Conservation (phyloP, 768 basidiomycete genomes). For the Fistulinella prunicolor region DNA sequence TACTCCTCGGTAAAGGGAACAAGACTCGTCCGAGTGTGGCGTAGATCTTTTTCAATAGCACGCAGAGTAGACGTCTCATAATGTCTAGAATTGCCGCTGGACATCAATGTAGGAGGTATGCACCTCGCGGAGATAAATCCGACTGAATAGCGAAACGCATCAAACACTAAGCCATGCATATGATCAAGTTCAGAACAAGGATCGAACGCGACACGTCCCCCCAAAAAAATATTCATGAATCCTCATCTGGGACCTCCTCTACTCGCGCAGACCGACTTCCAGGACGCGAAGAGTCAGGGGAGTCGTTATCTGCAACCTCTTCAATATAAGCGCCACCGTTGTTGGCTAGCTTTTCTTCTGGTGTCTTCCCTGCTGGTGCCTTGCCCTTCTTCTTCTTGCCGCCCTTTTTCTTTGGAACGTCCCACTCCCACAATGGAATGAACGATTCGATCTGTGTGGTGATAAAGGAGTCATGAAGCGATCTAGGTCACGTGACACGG, state of each 20-base stretch:
- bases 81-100: too few relatives aligned
- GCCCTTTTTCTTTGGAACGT: conserved; percentile 70
- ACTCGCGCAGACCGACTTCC: conserved; percentile 39
- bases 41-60: too few relatives aligned
- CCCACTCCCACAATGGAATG: conserved; percentile 97
- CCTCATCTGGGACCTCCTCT: conserved; percentile 46
- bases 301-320: conserved; percentile 33
- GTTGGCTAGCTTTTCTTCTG: conserved; percentile 39
- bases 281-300: conserved; percentile 32
- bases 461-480: neutral
- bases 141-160: neutral
- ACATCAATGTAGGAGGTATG: too few relatives aligned
- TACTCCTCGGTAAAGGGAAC: too few relatives aligned
- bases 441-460: conserved; percentile 87
- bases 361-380: conserved; percentile 21
- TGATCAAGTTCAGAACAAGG: neutral
- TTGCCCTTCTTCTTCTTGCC: conserved; percentile 64
- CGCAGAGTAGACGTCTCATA: too few relatives aligned
- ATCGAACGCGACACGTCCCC: neutral
- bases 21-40: too few relatives aligned
- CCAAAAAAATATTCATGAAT: conserved; percentile 17
- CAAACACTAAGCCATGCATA: neutral
- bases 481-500: neutral
- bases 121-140: conserved; percentile 37
- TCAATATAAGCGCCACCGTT: conserved; percentile 40